A percentile compares a stretch with the other conserved stretches of the same genome.
Conservation (phyloP, 441 rosid species). For the Adansonia madagascariensis region DNA sequence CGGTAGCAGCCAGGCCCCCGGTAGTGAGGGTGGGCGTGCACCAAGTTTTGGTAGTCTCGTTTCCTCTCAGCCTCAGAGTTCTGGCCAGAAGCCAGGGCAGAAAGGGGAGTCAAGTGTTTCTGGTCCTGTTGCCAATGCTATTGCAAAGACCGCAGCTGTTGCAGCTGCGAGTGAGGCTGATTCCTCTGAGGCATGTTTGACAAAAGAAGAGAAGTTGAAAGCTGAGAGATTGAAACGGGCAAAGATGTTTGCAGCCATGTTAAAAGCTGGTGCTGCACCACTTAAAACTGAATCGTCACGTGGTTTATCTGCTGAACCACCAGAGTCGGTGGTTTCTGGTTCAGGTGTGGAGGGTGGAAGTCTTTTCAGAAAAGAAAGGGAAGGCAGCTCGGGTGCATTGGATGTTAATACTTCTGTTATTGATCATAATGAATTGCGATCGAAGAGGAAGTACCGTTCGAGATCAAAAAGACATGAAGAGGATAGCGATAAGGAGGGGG, state of each 20-base stretch:
- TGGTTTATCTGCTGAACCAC: constrained; percentile 56
- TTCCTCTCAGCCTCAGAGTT: constrained; percentile 38
- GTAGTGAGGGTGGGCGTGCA: constrained; percentile 44
- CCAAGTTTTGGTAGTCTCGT: constrained; percentile 28
- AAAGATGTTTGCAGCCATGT: constrained; percentile 84
- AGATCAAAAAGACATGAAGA: constrained; percentile 52
- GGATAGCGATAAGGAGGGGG: constrained; percentile 42
- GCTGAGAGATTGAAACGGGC: constrained; percentile 96
- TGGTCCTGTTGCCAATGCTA: constrained; percentile 46
- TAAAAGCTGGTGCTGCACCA: constrained; percentile 61
- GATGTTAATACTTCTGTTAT: constrained; percentile 44
- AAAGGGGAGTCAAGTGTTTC: constrained; percentile 38
- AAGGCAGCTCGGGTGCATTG: constrained; percentile 47
- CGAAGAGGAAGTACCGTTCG: constrained; percentile 73
- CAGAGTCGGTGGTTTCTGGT: constrained; percentile 51
- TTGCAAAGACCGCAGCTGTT: constrained; percentile 54
- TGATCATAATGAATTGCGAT: constrained; percentile 52
- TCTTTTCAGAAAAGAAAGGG: constrained; percentile 46
- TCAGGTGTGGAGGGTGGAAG: constrained; percentile 40
- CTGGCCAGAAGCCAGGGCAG: constrained; percentile 36
- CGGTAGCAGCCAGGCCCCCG: constrained; percentile 43
- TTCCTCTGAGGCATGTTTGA: constrained; percentile 65
- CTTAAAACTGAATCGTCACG: constrained; percentile 48
- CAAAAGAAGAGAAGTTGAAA: constrained; percentile 78
- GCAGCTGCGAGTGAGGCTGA: constrained; percentile 69